Percentiles rank a stretch among this genome's conserved stretches.
Conservation (phyloP, 257 asterid species). For the Gentiana dahurica region DNA sequence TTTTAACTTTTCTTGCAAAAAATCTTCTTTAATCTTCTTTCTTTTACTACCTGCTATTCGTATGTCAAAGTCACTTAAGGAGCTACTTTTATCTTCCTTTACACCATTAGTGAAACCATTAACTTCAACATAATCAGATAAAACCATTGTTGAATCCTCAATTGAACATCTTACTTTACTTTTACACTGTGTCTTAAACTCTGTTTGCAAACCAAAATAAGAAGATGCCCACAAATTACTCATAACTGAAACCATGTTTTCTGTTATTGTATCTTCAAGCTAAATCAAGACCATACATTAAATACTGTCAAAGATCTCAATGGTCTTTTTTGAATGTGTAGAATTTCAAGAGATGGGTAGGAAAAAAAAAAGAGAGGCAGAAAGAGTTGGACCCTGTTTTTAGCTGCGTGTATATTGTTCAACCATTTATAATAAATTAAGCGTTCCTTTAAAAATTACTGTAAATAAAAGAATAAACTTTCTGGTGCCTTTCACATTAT, state of each 20-base stretch:
- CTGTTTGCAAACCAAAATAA: constrained; percentile 14
- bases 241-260: constrained; percentile 23
- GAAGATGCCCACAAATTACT: constrained; percentile 20
- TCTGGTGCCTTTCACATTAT: too few species aligned
- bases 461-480: too few species aligned
- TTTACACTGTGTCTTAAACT: constrained; percentile 27
- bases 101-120: constrained; percentile 32
- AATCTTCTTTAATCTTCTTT: constrained; percentile 17
- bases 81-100: constrained; percentile 23
- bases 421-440: too few species aligned
- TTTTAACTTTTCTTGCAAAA: constrained; percentile 30
- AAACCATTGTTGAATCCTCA: constrained; percentile 33
- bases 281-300: neutral
- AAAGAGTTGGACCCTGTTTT: too few species aligned
- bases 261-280: constrained; percentile 9
- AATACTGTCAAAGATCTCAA: too few species aligned
- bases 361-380: too few species aligned
- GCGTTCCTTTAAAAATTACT: too few species aligned
- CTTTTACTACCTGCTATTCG: constrained; percentile 13
- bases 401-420: too few species aligned
- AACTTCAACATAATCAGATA: constrained; percentile 27
- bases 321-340: too few species aligned
- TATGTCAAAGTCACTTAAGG: constrained; percentile 20
- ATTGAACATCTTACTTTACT: constrained; percentile 26
- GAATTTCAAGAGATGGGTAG: too few species aligned